Evolutionary conservation across 2,329 filamentous ascomycete species (phyloP).

Genomic region (Cladosporium colombiae): DNA sequence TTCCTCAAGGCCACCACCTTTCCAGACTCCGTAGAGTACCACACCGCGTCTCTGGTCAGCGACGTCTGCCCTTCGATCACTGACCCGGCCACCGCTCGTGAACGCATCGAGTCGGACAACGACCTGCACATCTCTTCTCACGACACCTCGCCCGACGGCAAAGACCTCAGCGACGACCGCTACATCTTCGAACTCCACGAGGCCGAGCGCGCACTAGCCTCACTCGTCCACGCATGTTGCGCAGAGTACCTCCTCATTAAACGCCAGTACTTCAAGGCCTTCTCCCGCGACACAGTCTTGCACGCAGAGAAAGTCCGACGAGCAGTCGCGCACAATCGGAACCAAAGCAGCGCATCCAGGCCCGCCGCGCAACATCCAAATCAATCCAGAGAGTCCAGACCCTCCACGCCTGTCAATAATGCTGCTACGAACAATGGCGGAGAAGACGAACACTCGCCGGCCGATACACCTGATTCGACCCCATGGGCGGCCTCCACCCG

Average conservation of each 20-base stretch:
- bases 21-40: conserved; percentile 28
- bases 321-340: background rate
- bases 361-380: background rate
- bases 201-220: conserved; percentile 27
- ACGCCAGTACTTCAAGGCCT: conserved; percentile 27
- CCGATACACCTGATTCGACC: background rate
- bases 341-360: background rate
- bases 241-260: conserved; percentile 32
- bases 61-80: conserved; percentile 23
- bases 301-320: conserved; percentile 2
- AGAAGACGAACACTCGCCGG: background rate
- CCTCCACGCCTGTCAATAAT: background rate
- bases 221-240: conserved; percentile 21
- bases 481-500: background rate
- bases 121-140: background rate
- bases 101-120: conserved; percentile 20
- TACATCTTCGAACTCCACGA: conserved; percentile 26
- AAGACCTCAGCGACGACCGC: conserved; percentile 23
- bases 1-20: conserved; percentile 24
- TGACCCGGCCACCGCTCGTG: conserved; percentile 22
- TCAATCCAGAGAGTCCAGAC: background rate
- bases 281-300: conserved; percentile 12
- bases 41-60: conserved; percentile 23
- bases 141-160: conserved; percentile 13
- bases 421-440: background rate